Conservation (phyloP, 495 filamentous ascomycete genomes). For the Neurospora hispaniola region DNA sequence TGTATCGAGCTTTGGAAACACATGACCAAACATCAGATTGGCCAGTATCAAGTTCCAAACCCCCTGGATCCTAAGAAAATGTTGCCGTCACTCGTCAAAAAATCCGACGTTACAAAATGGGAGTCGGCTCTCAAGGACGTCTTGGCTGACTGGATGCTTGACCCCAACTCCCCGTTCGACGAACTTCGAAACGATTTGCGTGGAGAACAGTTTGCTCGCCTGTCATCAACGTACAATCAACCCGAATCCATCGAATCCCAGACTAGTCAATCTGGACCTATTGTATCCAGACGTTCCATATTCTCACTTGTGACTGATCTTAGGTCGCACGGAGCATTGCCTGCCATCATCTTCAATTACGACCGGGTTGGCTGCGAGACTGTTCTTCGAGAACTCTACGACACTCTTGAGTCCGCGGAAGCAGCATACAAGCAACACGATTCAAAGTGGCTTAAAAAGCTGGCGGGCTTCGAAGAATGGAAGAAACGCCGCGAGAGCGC, state of each 20-base stretch:
- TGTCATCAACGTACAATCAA: background rate
- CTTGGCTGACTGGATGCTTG: conserved; percentile 49
- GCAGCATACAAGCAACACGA: conserved; percentile 42
- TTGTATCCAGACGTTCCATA: conserved; percentile 25
- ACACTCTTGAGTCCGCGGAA: conserved; percentile 44
- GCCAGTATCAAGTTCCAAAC: conserved; percentile 31
- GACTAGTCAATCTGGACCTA: background rate
- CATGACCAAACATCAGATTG: conserved; percentile 45
- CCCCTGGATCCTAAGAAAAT: conserved; percentile 36
- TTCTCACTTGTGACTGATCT: conserved; percentile 52
- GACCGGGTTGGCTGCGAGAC: conserved; percentile 53
- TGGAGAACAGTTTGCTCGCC: background rate
- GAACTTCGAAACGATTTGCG: conserved; percentile 35
- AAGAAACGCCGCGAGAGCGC: conserved; percentile 28
- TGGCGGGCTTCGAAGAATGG: conserved; percentile 44
- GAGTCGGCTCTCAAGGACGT: conserved; percentile 48
- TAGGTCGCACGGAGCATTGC: conserved; percentile 52
- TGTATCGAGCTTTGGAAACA: conserved; percentile 52
- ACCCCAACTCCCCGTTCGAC: conserved; percentile 51
- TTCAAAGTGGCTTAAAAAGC: conserved; percentile 46
- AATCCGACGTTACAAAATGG: conserved; percentile 56
- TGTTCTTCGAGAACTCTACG: conserved; percentile 36
- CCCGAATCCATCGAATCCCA: background rate
- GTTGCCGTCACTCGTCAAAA: conserved; percentile 37
- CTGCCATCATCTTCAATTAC: conserved; percentile 69